These are phyloP conservation scores for Cyberlindnera sargentensis DNA, from an alignment of 805 yeast genomes.

Conservation along the genomic window DNA sequence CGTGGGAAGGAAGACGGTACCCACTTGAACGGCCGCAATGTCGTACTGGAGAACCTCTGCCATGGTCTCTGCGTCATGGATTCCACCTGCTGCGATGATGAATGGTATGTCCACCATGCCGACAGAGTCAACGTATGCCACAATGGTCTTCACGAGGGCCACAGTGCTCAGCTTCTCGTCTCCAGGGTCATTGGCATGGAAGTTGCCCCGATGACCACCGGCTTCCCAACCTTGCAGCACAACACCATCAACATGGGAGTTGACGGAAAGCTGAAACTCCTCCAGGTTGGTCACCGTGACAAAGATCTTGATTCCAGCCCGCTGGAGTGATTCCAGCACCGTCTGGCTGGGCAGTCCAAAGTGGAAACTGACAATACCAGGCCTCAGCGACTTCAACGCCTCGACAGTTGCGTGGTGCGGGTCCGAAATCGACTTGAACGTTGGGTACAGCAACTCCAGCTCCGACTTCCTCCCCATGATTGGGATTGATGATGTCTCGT, in stretches of 20 bases:
- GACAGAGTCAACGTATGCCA: constrained; percentile 13
- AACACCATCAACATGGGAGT: constrained; percentile 38
- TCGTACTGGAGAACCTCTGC: constrained; percentile 31
- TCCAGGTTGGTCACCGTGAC: constrained; percentile 39
- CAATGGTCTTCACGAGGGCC: constrained; percentile 19
- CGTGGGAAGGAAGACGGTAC: constrained; percentile 39
- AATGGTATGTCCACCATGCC: constrained; percentile 13
- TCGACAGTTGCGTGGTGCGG: constrained; percentile 10
- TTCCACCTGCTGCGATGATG: constrained; percentile 50
- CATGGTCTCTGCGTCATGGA: constrained; percentile 29
- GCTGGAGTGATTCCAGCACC: constrained; percentile 29
- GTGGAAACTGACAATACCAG: constrained; percentile 44
- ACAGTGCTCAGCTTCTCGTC: constrained; percentile 30
- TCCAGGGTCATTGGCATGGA: constrained; percentile 26
- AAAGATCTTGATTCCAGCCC: constrained; percentile 34
- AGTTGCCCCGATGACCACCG: constrained; percentile 58
- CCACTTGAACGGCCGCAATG: constrained; percentile 49
- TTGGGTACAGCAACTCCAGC: constrained; percentile 8
- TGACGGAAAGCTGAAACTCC: constrained; percentile 32
- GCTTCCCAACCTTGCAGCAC: constrained; percentile 56
- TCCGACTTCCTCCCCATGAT: not conserved
- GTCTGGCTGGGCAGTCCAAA: constrained; percentile 38
- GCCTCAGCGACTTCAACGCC: constrained; percentile 22
- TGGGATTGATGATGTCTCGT: constrained; percentile 1
- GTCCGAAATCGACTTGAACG: constrained; percentile 11